Conservation (phyloP, 768 basidiomycete genomes). For the Steccherinum ochraceum region DNA sequence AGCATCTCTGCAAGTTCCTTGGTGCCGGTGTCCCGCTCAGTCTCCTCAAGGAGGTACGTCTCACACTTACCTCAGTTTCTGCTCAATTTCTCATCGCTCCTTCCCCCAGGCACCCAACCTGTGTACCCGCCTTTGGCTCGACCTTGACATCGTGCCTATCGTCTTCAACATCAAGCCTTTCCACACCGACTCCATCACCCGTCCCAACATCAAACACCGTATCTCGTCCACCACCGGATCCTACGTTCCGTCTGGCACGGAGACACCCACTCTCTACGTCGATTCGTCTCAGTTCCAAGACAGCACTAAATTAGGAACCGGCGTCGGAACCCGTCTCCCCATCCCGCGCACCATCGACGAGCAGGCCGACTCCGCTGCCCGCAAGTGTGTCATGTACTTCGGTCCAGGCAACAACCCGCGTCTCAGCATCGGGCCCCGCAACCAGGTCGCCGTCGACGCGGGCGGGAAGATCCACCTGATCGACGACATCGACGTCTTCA, state of each 20-base stretch:
- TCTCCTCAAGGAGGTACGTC: constrained; percentile 59
- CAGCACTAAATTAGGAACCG: constrained; percentile 31
- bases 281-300: constrained; percentile 48
- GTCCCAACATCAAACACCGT: constrained; percentile 77
- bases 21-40: constrained; percentile 72
- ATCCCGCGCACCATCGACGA: constrained; percentile 76
- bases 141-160: constrained; percentile 76
- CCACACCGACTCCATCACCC: constrained; percentile 73
- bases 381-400: constrained; percentile 79
- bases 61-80: constrained; percentile 6
- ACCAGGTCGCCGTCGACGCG: constrained; percentile 85
- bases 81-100: neutral
- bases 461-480: constrained; percentile 82
- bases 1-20: constrained; percentile 83
- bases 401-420: constrained; percentile 82
- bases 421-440: constrained; percentile 73
- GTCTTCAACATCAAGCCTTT: constrained; percentile 82
- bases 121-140: constrained; percentile 82
- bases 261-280: constrained; percentile 68
- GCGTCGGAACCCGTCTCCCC: constrained; percentile 54
- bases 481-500: constrained; percentile 75
- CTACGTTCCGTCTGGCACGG: constrained; percentile 68
- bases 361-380: constrained; percentile 81
- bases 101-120: constrained; percentile 61
- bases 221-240: constrained; percentile 77